A percentile compares a stretch with the other conserved stretches of the same genome.
phyloP scores from a whole-genome alignment of 495 filamentous ascomycete genomes.

The Xylaria bambusicola region DNA sequence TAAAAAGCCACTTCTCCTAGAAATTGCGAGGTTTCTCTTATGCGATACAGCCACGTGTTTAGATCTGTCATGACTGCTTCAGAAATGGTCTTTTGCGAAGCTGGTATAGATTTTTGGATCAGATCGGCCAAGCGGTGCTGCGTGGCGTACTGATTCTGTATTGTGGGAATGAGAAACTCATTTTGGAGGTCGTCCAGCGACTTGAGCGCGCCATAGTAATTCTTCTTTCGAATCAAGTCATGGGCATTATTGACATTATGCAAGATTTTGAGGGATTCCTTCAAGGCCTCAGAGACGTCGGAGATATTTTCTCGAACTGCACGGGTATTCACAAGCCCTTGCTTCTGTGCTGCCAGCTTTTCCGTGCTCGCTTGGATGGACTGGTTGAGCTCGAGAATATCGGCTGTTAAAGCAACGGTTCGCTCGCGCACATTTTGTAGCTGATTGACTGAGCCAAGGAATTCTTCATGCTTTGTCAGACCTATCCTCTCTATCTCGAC shows the following conservation, averaged over 20 bases:
- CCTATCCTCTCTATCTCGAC: conserved; percentile 92
- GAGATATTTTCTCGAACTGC: conserved; percentile 95
- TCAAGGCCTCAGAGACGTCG: conserved; percentile 84
- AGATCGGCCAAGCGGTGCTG: conserved; percentile 95
- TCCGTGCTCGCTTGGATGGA: conserved; percentile 96
- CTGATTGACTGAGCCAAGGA: conserved; percentile 88
- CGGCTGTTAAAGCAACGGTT: conserved; percentile 81
- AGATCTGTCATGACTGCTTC: conserved; percentile 96
- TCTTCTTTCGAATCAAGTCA: conserved; percentile 85
- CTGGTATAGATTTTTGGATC: conserved; percentile 92
- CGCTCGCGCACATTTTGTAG: conserved; percentile 87
- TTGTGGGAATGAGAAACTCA: conserved; percentile 71
- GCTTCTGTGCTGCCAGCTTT: conserved; percentile 92
- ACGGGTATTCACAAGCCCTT: conserved; percentile 84
- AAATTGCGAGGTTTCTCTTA: conserved; percentile 93
- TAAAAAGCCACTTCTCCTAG: conserved; percentile 97
- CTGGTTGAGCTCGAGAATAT: conserved; percentile 89
- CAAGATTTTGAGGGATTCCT: conserved; percentile 88
- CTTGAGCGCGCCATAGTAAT: conserved; percentile 91
- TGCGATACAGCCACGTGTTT: conserved; percentile 96
- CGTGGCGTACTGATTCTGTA: conserved; percentile 74
- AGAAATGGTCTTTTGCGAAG: conserved; percentile 88
- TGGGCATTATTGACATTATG: conserved; percentile 93
- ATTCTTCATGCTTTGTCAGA: conserved; percentile 94
- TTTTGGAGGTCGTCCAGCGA: conserved; percentile 95